Conservation (phyloP, 2,329 filamentous ascomycete species). For the Trichoderma sp. region DNA sequence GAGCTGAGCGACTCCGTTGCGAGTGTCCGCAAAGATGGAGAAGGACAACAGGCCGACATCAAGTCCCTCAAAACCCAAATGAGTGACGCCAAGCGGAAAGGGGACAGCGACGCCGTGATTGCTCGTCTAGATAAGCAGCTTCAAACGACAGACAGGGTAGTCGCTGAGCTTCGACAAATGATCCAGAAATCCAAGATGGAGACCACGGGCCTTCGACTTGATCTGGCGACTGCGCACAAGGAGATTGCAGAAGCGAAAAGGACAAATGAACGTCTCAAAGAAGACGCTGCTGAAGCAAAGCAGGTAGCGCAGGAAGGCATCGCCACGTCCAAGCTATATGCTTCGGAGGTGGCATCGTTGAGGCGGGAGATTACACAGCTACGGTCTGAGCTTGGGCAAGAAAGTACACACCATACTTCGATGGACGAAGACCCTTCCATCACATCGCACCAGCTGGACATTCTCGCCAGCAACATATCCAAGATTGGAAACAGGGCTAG, state of each 20-base stretch:
- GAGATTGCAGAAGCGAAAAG: constrained; percentile 27
- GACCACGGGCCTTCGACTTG: constrained; percentile 24
- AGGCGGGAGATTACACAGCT: constrained; percentile 36
- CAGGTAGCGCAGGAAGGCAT: constrained; percentile 27
- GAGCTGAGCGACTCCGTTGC: constrained; percentile 33
- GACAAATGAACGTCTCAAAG: constrained; percentile 28
- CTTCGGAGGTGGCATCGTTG: constrained; percentile 33
- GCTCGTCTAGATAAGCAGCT: constrained; percentile 28
- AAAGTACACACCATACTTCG: constrained; percentile 24
- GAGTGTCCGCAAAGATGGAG: constrained; percentile 27
- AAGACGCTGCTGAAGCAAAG: constrained; percentile 27
- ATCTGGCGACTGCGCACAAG: constrained; percentile 26
- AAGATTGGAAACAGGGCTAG: constrained; percentile 39
- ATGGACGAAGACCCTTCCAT: constrained; percentile 24
- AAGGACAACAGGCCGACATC: constrained; percentile 30
- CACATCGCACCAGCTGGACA: constrained; percentile 38
- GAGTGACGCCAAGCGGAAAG: constrained; percentile 20
- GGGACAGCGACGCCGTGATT: constrained; percentile 23
- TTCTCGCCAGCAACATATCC: constrained; percentile 39
- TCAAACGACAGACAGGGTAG: constrained; percentile 23
- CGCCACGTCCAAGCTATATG: constrained; percentile 29
- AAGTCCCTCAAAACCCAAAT: constrained; percentile 30
- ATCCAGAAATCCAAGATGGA: constrained; percentile 24
- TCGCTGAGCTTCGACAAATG: constrained; percentile 26
- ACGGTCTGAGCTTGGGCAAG: constrained; percentile 30